Evolutionary conservation across 257 asterid genomes (phyloP).

Genomic region (Solanum etuberosum): DNA sequence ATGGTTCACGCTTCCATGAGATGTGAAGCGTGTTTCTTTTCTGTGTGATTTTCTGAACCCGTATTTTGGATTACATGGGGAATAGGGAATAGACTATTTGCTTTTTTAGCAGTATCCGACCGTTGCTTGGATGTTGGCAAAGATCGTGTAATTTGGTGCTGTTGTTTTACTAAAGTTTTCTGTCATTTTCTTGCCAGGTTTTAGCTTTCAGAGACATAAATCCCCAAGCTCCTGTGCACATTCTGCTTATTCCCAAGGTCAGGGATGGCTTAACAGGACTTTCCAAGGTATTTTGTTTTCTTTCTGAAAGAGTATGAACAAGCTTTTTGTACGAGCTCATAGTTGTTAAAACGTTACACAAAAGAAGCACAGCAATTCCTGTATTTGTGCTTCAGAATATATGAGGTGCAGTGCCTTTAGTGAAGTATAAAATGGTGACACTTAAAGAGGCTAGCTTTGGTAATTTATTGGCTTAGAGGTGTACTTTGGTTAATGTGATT

Average conservation of each 20-base stretch:
- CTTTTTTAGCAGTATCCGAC: not conserved
- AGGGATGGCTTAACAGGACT: constrained; percentile 72
- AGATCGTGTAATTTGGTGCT: not conserved
- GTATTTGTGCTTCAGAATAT: not conserved
- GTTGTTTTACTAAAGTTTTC: not conserved
- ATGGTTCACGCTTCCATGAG: not conserved
- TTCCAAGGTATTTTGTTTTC: constrained; percentile 37
- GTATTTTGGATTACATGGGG: not conserved
- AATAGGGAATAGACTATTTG: not conserved
- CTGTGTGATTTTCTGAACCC: not conserved
- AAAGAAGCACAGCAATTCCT: not conserved
- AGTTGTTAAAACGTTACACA: not conserved
- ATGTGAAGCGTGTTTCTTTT: not conserved
- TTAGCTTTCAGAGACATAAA: constrained; percentile 83
- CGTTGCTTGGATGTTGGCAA: not conserved
- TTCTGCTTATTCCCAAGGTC: constrained; percentile 71
- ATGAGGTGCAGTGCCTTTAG: not conserved
- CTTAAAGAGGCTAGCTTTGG: not conserved
- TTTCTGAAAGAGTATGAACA: not conserved
- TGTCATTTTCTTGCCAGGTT: constrained; percentile 37
- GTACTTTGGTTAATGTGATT: not conserved
- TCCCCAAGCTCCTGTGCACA: constrained; percentile 86
- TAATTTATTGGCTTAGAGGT: not conserved
- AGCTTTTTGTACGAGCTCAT: not conserved
- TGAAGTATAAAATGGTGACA: not conserved